A percentile compares a stretch with the other conserved stretches of the same genome.
phyloP scores from a whole-genome alignment of 805 yeast species.

The Kuraishia ogatae region DNA sequence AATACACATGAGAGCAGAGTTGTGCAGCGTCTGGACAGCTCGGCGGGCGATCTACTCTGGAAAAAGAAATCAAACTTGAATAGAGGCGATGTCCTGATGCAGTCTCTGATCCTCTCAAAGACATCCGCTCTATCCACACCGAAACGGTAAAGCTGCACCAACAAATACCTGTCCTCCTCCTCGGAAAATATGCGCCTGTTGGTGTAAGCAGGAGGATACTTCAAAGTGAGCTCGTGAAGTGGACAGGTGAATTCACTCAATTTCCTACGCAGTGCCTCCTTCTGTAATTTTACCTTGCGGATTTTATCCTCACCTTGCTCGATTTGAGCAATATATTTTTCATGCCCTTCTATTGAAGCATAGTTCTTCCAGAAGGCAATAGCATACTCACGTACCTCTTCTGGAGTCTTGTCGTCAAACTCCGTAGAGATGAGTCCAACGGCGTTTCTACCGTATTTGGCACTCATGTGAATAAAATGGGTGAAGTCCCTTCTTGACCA shows the following conservation, averaged over 20 bases:
- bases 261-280: slow-evolving; percentile 72
- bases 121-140: slow-evolving; percentile 78
- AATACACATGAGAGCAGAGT: slow-evolving; percentile 69
- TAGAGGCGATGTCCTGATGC: slow-evolving; percentile 63
- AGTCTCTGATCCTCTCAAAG: slow-evolving; percentile 70
- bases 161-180: slow-evolving; percentile 83
- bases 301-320: slow-evolving; percentile 86
- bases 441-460: slow-evolving; percentile 76
- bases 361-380: slow-evolving; percentile 75
- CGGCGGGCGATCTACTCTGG: slow-evolving; percentile 69
- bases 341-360: slow-evolving; percentile 81
- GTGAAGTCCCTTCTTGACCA: slow-evolving; percentile 89
- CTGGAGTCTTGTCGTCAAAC: slow-evolving; percentile 71
- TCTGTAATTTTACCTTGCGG: slow-evolving; percentile 55
- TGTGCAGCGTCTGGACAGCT: slow-evolving; percentile 72
- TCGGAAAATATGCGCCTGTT: slow-evolving; percentile 66
- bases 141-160: slow-evolving; percentile 68
- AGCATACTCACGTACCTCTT: slow-evolving; percentile 74
- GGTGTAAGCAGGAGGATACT: slow-evolving; percentile 57
- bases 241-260: slow-evolving; percentile 67
- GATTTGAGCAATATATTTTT: slow-evolving; percentile 69
- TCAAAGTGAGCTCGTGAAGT: slow-evolving; percentile 63
- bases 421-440: slow-evolving; percentile 65
- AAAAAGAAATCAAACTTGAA: slow-evolving; percentile 86
- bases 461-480: slow-evolving; percentile 64